Evolutionary conservation across 2,329 filamentous ascomycete genomes (phyloP), one percentile per base, ranked within the genome.

Genomic region (Xenosphaeropsis pyriputrescens): DNA sequence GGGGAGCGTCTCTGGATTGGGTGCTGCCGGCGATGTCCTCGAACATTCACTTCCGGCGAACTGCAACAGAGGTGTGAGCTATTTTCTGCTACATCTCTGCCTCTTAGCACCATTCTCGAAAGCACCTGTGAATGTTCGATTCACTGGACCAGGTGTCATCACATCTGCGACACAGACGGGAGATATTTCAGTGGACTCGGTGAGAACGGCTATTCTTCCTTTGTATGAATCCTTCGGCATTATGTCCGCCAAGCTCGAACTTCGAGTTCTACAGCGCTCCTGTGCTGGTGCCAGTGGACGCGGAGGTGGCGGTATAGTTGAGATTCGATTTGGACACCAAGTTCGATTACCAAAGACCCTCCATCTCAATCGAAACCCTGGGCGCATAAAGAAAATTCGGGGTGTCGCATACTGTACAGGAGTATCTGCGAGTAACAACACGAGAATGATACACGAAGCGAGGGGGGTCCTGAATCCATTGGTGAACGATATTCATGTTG

Each of bases 331-430:
- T 54, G 86, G 84, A 15, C 88, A 89, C 57, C 91, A 98, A 61
- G 81, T 98, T 11, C 76, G 89, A 29, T 65, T 96, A 37, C 91
- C 91, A 9, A 94, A 93, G 65, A 98, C 91, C 29, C 65, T 98
- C 55, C 91, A 98, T 59, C 62, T 95, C 39, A 70, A 79, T 56
- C 70, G 93, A 49, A 82, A 75, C 45, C 76, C 88, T 0, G 91
- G 91, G 6, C 70, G 84, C 39, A 80, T 98, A 51, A 89, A 86
- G 69, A 76, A 78, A 48, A 82, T 98, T 47, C 72, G 89, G 40
- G 91, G 91, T 41, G 91, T 98, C 32, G 88, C 91, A 35, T 98
- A 96, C 60, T 82, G 83, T 39, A 86, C 85, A 1, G 91, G 93
- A 34, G 88, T 96, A 1, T 83, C 84, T 9, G 89, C 84, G 0